Conservation (phyloP, 106 monocot genomes). For the Dendrobium officinale region DNA sequence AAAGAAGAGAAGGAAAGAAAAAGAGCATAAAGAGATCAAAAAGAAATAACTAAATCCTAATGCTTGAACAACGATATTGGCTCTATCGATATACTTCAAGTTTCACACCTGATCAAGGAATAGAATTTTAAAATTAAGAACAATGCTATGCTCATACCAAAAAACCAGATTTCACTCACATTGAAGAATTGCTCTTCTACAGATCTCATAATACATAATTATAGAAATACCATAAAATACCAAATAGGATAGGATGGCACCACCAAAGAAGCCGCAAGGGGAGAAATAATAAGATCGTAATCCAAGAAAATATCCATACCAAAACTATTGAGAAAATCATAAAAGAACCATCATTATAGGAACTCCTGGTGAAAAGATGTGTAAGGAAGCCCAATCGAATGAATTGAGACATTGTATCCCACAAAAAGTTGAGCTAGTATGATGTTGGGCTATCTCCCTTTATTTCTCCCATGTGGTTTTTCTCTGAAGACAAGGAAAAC, state of each 20-base stretch:
- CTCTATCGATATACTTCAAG: neutral
- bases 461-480: no score
- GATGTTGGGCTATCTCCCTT: no score
- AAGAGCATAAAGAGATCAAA: neutral
- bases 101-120: neutral
- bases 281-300: neutral
- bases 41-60: neutral
- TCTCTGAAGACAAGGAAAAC: no score
- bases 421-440: no score
- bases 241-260: neutral
- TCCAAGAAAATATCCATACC: neutral
- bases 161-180: neutral
- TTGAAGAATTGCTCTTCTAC: neutral
- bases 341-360: no score
- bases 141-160: neutral
- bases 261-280: neutral
- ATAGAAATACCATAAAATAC: neutral
- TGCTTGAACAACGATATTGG: neutral
- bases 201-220: neutral
- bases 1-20: neutral
- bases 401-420: no score
- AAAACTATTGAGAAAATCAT: neutral
- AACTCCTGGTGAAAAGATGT: no score
- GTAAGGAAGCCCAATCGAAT: no score
- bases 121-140: neutral